Conservation (phyloP, 2,329 filamentous ascomycete species). For the Trichoderma atrobrunneum region DNA sequence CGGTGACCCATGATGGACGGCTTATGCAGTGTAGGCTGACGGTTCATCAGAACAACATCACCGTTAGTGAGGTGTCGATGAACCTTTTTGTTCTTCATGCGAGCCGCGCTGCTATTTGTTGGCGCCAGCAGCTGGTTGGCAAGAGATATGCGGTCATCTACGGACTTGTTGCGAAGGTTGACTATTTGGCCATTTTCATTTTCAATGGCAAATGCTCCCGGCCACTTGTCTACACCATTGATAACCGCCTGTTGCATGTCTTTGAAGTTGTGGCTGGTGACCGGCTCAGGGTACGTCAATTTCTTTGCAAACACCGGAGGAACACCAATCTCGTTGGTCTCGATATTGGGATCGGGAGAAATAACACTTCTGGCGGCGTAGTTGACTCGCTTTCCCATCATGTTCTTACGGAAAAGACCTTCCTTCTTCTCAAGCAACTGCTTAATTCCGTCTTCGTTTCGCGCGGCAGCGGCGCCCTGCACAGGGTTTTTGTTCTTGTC, state of each 20-base stretch:
- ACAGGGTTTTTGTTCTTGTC: conserved; percentile 85
- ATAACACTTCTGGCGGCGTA: conserved; percentile 97
- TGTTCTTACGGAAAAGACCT: conserved; percentile 96
- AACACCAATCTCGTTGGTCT: conserved; percentile 98
- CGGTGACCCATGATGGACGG: conserved; percentile 98
- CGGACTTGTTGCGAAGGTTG: conserved; percentile 80
- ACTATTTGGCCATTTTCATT: conserved; percentile 93
- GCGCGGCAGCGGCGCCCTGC: conserved; percentile 71
- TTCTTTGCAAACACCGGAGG: conserved; percentile 97
- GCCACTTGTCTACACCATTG: conserved; percentile 91
- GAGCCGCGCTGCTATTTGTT: conserved; percentile 69
- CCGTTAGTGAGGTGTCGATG: conserved; percentile 94
- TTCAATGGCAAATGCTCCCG: conserved; percentile 89
- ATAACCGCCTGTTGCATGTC: conserved; percentile 95
- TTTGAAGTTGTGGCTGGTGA: conserved; percentile 95
- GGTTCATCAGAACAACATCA: conserved; percentile 97
- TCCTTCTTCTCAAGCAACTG: conserved; percentile 98
- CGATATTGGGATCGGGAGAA: conserved; percentile 96
- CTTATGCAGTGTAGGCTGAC: conserved; percentile 95
- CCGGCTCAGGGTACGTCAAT: conserved; percentile 93
- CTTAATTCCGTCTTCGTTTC: conserved; percentile 91
- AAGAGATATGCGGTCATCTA: conserved; percentile 81
- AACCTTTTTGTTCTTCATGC: conserved; percentile 89
- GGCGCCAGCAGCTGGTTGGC: conserved; percentile 92
- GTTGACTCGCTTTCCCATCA: conserved; percentile 99